Evolutionary conservation across 176 grass and related monocot genomes (phyloP), one percentile per base, ranked within the genome.

Genomic region (Rhynchospora breviuscula): DNA sequence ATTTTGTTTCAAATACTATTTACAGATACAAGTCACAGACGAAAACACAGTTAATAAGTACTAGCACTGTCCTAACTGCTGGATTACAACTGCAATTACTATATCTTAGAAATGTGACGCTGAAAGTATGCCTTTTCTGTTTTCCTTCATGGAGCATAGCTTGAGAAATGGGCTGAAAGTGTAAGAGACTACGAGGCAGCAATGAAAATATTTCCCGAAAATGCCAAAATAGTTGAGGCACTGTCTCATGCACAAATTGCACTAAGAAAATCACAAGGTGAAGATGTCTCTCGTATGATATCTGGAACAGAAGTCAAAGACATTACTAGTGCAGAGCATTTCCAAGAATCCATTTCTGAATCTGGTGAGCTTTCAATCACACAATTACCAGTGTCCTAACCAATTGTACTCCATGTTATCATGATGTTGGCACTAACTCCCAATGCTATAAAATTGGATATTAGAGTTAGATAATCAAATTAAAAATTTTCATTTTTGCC

Each of bases 171-270:
- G 94, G 88, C 26, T 73, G 84, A 97, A 84, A 82, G 87, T 85
- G 91, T 97, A 17, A 60, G 86, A 49, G 94, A 97, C 78, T 97
- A 97, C 35, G 91, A 92, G 81, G 86, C 82, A 64, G 88, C 91
- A 51, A 56, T n/a, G 25, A 97, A 97, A 59, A 78, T 88, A 26
- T 83, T 91, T 87, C 89, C 89, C 44, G 56, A 48, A 1, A 84
- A 94, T 60, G 61, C 25, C 0, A 88, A 91, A 25, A 85, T 91
- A 23, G 81, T 86, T 3, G 87, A 94, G 62, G 81, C 86, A 23
- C 85, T 93, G 29, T 85, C 85, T 80, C 88, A 87, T 59, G 89
- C 91, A n/a, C 87, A 92, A 78, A 79, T 92, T 0, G 89, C 89
- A 45, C 47, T 97, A 49, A 92, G 90, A 89, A 63, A 85, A 83